These are phyloP conservation scores for Clitopilus hobsonii DNA, from an alignment of 768 basidiomycete species.

Conservation along the genomic window DNA sequence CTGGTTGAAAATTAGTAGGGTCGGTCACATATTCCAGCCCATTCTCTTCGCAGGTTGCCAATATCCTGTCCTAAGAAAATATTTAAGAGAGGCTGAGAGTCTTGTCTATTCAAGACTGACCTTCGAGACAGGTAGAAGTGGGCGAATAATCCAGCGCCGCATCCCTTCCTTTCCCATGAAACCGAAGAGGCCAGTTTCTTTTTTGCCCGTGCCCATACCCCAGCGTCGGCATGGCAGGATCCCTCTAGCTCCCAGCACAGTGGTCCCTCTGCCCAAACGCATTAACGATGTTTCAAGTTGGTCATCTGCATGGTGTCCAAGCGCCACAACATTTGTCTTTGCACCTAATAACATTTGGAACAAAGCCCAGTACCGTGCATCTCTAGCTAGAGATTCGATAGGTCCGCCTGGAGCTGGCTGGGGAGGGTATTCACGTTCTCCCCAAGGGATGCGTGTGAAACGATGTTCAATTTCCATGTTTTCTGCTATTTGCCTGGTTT, in stretches of 20 bases:
- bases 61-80: conserved; percentile 61
- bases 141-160: conserved; percentile 66
- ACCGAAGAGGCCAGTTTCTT: conserved; percentile 21
- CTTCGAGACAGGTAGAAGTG: conserved; percentile 65
- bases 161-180: conserved; percentile 55
- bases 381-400: conserved; percentile 55
- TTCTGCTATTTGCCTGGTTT: conserved; percentile 38
- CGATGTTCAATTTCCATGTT: conserved; percentile 42
- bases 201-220: conserved; percentile 63
- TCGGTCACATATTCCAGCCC: conserved; percentile 60
- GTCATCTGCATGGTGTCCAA: conserved; percentile 80
- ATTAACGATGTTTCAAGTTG: conserved; percentile 80
- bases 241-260: conserved; percentile 53
- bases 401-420: conserved; percentile 32
- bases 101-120: conserved; percentile 27
- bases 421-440: conserved; percentile 41
- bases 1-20: conserved; percentile 70
- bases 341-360: conserved; percentile 29
- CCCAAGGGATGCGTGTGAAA: conserved; percentile 55
- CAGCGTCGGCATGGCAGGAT: conserved; percentile 67
- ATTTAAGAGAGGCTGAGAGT: conserved; percentile 2
- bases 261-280: conserved; percentile 57
- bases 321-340: conserved; percentile 42
- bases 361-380: conserved; percentile 51
- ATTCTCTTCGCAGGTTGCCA: conserved; percentile 70